Conservation (phyloP, 495 filamentous ascomycete species). For the Cercophora newfieldiana region DNA sequence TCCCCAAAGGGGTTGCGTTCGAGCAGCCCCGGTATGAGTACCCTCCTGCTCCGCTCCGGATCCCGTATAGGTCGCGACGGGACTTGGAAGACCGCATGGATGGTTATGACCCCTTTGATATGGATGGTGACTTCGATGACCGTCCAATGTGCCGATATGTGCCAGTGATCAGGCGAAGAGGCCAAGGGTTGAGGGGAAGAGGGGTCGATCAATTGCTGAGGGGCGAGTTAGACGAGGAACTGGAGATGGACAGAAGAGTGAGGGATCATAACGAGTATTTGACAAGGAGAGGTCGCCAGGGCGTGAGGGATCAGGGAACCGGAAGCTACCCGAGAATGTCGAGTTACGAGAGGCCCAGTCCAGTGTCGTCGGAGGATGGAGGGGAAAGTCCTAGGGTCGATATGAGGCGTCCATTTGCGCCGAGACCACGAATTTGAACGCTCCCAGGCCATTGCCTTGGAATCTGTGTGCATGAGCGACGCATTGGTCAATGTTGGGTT, state of each 20-base stretch:
- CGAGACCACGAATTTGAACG: background rate
- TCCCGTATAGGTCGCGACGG: background rate
- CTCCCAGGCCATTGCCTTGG: background rate
- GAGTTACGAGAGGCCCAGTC: background rate
- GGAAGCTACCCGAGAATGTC: background rate
- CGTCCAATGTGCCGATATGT: background rate
- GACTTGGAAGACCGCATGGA: background rate
- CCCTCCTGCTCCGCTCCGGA: background rate
- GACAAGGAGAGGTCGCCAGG: background rate
- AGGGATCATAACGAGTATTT: background rate
- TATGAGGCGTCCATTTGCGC: background rate
- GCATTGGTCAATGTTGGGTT: background rate
- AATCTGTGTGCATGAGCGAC: background rate
- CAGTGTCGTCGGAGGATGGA: background rate
- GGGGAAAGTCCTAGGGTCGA: background rate
- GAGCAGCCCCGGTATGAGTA: background rate
- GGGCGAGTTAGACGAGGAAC: background rate
- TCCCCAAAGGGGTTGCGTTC: background rate
- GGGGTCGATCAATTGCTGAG: background rate
- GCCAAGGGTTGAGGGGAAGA: background rate
- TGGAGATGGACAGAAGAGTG: background rate
- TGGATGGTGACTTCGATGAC: background rate
- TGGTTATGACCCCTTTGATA: background rate
- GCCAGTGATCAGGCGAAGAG: background rate
- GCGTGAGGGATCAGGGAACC: background rate